Evolutionary conservation across 768 basidiomycete genomes (phyloP), one percentile per base, ranked within the genome.

Genomic region (Podaxis sp.): DNA sequence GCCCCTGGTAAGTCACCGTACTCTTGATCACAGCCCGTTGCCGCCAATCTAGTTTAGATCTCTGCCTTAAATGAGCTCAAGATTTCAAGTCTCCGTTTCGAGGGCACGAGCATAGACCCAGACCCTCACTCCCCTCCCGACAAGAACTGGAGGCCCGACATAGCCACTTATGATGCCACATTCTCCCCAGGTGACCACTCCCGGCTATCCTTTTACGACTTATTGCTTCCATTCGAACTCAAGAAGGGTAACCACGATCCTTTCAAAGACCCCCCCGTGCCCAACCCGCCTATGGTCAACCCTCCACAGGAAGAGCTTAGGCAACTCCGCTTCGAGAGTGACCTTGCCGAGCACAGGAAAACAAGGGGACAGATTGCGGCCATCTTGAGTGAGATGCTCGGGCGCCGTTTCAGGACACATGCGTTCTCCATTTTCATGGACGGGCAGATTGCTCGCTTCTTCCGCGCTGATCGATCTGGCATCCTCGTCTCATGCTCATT

Each of bases 401-500:
- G 65, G n/a, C 64, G 68, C 12, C 77, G 76, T 56, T 69, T 70
- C 49, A 74, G 76, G 6, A 63, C 59, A 0, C 71, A 67, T 42
- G 46, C 63, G 5, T 77, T 76, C 66, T 66, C 72, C 0, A 38
- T 77, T 46, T 68, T 65, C 36, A 63, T 79, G 19, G 66, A 48
- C 15, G 69, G 71, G 33, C 61, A 64, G 0, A 57, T 55, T 22
- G 73, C 65, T 8, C 72, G 76, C 2, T 59, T 78, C 39, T 66
- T 79, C 19, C 68, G 71, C 3, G 68, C 70, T 64, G 78, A 79
- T 57, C 70, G 76, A 2, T 64, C 73, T 2, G 78, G 74, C 6
- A 67, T 64, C 0, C 65, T 78, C 13, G 73, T 76, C 4, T 66
- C 75, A 0, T 59, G 63, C 26, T n/a, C 54, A 0, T 75, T 78